Percentiles rank a stretch among this genome's conserved stretches.
Evolutionary conservation across 2,329 filamentous ascomycete species (phyloP).

Genomic region (Magnaporthales sp.): DNA sequence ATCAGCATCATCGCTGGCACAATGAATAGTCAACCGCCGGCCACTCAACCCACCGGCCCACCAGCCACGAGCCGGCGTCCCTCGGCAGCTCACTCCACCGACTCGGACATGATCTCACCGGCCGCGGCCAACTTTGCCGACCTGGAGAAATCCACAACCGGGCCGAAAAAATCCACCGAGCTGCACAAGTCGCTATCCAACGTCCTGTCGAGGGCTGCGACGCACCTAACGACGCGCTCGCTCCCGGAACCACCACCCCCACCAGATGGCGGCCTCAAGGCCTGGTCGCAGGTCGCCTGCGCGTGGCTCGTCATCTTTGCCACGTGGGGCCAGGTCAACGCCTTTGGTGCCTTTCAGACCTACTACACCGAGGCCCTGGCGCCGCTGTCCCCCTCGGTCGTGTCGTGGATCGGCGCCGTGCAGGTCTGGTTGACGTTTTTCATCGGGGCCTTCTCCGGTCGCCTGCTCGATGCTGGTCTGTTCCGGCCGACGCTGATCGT

Average conservation of each 20-base stretch:
- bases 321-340: constrained; percentile 43
- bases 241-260: constrained; percentile 27
- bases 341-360: constrained; percentile 43
- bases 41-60: neutral
- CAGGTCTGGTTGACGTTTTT: constrained; percentile 44
- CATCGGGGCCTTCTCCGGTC: constrained; percentile 39
- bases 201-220: constrained; percentile 10
- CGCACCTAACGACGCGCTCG: constrained; percentile 26
- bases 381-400: constrained; percentile 27
- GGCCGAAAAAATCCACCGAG: neutral
- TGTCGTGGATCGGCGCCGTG: constrained; percentile 43
- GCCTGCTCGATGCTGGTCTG: constrained; percentile 40
- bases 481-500: constrained; percentile 30
- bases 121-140: neutral
- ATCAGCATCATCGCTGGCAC: neutral
- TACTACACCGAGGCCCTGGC: constrained; percentile 34
- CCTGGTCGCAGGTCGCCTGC: constrained; percentile 29
- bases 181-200: constrained; percentile 7
- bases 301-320: constrained; percentile 34
- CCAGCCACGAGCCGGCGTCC: neutral
- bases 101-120: neutral
- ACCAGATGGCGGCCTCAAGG: constrained; percentile 33
- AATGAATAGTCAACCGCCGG: neutral
- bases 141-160: neutral
- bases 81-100: neutral